A percentile compares a stretch with the other conserved stretches of the same genome.
These are phyloP conservation scores for Dicorynia guianensis DNA, from an alignment of 306 rosid species.

Conservation along the genomic window DNA sequence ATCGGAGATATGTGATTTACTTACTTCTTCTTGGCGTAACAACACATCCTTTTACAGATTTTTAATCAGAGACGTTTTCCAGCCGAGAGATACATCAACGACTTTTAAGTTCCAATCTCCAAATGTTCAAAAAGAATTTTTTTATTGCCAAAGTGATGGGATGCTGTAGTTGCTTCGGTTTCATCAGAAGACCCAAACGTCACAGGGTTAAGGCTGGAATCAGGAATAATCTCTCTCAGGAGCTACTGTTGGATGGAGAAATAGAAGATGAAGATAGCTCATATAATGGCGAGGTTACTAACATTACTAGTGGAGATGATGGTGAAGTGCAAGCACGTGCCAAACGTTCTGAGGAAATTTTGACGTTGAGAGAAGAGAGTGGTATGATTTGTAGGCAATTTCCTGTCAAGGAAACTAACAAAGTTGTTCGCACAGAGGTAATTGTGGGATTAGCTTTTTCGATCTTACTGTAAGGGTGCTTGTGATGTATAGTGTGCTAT, in stretches of 20 bases:
- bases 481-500: constrained; percentile 5
- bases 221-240: constrained; percentile 59
- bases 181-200: constrained; percentile 55
- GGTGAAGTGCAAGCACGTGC: constrained; percentile 50
- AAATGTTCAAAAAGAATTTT: constrained; percentile 65
- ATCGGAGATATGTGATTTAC: constrained; percentile 8
- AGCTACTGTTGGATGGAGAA: constrained; percentile 69
- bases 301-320: constrained; percentile 64
- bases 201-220: constrained; percentile 43
- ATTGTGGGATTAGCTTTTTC: constrained; percentile 4
- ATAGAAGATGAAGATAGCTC: constrained; percentile 68
- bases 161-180: constrained; percentile 92
- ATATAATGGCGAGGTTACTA: constrained; percentile 56
- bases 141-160: constrained; percentile 65
- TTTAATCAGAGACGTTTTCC: constrained; percentile 27
- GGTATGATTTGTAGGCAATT: constrained; percentile 85
- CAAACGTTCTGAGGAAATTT: constrained; percentile 85
- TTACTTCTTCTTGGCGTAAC: constrained; percentile 1
- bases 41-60: constrained; percentile 40
- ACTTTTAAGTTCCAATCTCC: constrained; percentile 48
- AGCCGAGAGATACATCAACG: constrained; percentile 48
- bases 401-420: constrained; percentile 90
- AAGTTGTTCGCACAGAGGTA: constrained; percentile 83
- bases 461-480: constrained; percentile 25
- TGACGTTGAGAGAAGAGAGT: constrained; percentile 65